Evolutionary conservation across 306 rosid genomes (phyloP).

Genomic region (Lathyrus sativus): DNA sequence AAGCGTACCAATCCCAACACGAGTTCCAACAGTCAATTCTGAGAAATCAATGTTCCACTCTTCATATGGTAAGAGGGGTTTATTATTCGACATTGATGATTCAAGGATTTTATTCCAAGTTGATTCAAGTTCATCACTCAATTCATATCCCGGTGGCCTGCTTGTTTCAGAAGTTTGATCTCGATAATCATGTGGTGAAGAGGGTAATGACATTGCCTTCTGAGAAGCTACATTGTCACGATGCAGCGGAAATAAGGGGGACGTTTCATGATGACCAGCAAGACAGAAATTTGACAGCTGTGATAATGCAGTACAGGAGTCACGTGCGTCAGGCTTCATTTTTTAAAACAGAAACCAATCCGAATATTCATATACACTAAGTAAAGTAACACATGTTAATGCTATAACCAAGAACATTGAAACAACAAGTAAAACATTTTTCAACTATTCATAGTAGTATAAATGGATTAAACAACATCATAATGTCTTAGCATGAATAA

Average conservation of each 20-base stretch:
- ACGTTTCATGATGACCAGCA: slow-evolving; percentile 42
- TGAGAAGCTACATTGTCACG: slow-evolving; percentile 60
- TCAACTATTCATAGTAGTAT: background rate
- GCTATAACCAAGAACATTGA: slow-evolving; percentile 2
- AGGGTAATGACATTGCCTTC: slow-evolving; percentile 85
- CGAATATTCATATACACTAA: slow-evolving; percentile 2
- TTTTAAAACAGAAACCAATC: slow-evolving; percentile 31
- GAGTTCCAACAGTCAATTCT: slow-evolving; percentile 91
- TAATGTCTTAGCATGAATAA: slow-evolving; percentile 2
- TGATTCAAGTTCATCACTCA: slow-evolving; percentile 60
- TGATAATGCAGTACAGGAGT: slow-evolving; percentile 30
- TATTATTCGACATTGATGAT: slow-evolving; percentile 60
- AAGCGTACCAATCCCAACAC: slow-evolving; percentile 90
- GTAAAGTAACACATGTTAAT: background rate
- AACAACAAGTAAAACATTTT: slow-evolving; percentile 15
- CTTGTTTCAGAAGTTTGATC: slow-evolving; percentile 67
- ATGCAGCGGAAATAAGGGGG: slow-evolving; percentile 45
- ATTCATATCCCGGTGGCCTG: slow-evolving; percentile 47
- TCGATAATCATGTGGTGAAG: slow-evolving; percentile 85
- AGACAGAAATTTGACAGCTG: slow-evolving; percentile 47
- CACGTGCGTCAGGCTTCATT: background rate
- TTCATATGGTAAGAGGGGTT: slow-evolving; percentile 74
- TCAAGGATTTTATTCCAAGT: slow-evolving; percentile 86
- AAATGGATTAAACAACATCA: background rate
- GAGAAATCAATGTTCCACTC: slow-evolving; percentile 91